Conservation (phyloP, 148 eudicot genomes). For the Rhododendron mucronatum region DNA sequence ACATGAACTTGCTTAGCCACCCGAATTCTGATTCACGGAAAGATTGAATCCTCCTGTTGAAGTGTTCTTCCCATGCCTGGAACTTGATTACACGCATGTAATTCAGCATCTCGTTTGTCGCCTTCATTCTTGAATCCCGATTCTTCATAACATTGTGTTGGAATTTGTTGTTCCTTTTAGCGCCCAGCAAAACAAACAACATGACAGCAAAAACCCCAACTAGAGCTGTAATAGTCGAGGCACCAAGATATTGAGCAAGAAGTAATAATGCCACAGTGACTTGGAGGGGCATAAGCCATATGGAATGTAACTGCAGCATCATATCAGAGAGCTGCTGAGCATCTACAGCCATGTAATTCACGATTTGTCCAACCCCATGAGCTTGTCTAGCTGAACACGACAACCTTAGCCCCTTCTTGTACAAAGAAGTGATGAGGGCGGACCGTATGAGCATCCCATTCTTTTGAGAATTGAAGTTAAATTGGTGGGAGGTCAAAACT, state of each 20-base stretch:
- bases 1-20: constrained; percentile 76
- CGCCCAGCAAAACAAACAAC: constrained; percentile 45
- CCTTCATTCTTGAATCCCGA: constrained; percentile 87
- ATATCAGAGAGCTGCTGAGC: constrained; percentile 94
- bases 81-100: constrained; percentile 92
- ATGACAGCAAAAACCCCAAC: constrained; percentile 47
- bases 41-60: constrained; percentile 53
- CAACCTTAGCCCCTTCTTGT: constrained; percentile 72
- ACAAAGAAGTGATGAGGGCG: constrained; percentile 67
- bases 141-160: constrained; percentile 60
- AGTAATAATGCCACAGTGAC: constrained; percentile 52
- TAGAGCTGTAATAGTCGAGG: constrained; percentile 47
- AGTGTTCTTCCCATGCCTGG: constrained; percentile 96
- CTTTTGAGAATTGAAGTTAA: constrained; percentile 80
- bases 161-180: constrained; percentile 53
- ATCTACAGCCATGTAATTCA: constrained; percentile 96
- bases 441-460: constrained; percentile 87
- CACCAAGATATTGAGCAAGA: constrained; percentile 48
- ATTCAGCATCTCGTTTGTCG: constrained; percentile 89
- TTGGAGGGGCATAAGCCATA: constrained; percentile 95
- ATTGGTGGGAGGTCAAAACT: constrained; percentile 70
- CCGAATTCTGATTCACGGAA: constrained; percentile 63
- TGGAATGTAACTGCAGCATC: constrained; percentile 84
- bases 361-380: constrained; percentile 93
- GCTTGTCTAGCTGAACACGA: constrained; percentile 78